Base-by-base conservation (phyloP, 2,329 filamentous ascomycete species). In the Onygenales sp. region DNA sequence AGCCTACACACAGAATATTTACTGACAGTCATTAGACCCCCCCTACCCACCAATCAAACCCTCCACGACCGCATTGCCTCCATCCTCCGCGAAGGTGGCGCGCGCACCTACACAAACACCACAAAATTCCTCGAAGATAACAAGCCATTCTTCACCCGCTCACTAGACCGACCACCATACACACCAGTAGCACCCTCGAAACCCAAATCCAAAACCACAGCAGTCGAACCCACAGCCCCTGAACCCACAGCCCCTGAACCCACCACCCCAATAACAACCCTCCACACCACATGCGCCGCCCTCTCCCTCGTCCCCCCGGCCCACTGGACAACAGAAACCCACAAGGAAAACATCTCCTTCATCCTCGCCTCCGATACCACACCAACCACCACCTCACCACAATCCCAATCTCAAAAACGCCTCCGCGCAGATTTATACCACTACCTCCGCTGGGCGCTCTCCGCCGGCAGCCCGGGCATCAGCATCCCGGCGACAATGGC, bases 401-500 rank as follows among this genome's bases (percentile, higher is more conserved):
- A 49, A 27, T 40, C 21, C 27, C 52, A 68, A 65, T 48, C 63
- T 3, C 63, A 67, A 48, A 70, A 70, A 49, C 44, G 62, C 14
- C 70, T 72, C 57, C 74, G 71, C 54, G 74, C 70, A 51, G 67
- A 76, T 49, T 58, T 82, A 4, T 78, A 82, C 65, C 67, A 74
- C 53, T 82, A 79, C 60, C 66, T 85, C 51, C 74, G 82, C 50
- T 78, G 79, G 73, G 79, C 77, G 1, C 57, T 85, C 27, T 71
- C 74, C 2, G 78, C 72, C 42, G 78, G 78, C 2, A 68, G 68
- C 17, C 71, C 74, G 8, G 82, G 82, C 0, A 80, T 81, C 1
- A 70, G 74, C 13, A 74, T 80, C 8, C 74, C 74, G 1, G 70
- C 75, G 40, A 75, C 74, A 2, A 78, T 85, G 77, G 69, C 63